Base-by-base conservation (phyloP, 108 stramenopile genomes). In the Stephanodiscus triporus region DNA sequence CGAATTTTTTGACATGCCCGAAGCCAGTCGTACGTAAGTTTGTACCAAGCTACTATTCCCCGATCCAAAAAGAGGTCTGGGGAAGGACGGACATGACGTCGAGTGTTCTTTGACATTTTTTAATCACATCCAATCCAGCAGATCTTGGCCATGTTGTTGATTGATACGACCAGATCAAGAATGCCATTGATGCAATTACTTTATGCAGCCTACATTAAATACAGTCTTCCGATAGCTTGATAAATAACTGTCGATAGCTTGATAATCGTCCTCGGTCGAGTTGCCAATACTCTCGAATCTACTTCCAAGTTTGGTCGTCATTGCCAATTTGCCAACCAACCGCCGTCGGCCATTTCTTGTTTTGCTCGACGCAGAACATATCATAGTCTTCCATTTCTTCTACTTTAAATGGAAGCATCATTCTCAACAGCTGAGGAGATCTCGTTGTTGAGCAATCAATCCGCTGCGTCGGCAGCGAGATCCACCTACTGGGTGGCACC, bases 381-480 rank as follows among this genome's bases (percentile, higher is more conserved):
- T 49, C 9, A 37, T 19, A 37, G 22, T 59, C 26, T 14, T 37
- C 38, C 36, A 59, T 37, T 37, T 65, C 14, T 47, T 32, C 62
- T 65, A 14, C 9, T 47, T 70, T 70, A 70, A 59, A 70, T 70
- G 69, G 69, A 58, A 42, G 14, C 14, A 47, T 14, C 69, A 42
- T 24, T 27, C 38, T 42, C 69, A 42, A 29, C 56, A 47, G 10
- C 20, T 13, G 23, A 55, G 30, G 54, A 48, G 64, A 45, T 65
- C 64, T 65, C 64, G 64, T 65, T 42, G 64, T 50, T 65, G 64
- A 65, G 64, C 64, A 50, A 65, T 50, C 64, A 65, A 65, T 50
- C 64, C 42, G 64, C 64, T 65, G 64, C 43, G 10, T 17, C 64
- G 16, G 36, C 64, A 65, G 64, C 64, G 64, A 47, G 64, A 65